These are phyloP conservation scores for Hymenotorrendiella dingleyae DNA, from an alignment of 2,329 filamentous ascomycete genomes.

Conservation along the genomic window DNA sequence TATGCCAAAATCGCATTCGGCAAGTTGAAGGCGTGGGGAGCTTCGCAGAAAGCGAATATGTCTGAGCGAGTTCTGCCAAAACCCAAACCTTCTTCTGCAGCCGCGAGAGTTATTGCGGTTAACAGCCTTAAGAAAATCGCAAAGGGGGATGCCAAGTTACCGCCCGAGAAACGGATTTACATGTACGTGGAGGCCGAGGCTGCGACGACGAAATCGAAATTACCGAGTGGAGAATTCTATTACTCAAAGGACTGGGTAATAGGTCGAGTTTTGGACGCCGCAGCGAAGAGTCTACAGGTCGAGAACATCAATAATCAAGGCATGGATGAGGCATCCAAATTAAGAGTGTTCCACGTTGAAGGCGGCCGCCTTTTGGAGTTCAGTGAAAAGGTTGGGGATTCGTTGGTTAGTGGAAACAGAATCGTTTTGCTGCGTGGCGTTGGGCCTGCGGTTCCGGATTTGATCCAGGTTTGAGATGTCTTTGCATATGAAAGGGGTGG, in stretches of 20 bases:
- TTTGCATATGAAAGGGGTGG: background rate
- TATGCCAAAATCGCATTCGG: constrained; percentile 70
- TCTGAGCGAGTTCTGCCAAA: constrained; percentile 49
- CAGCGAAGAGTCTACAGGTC: constrained; percentile 70
- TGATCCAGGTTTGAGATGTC: constrained; percentile 47
- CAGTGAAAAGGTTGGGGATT: constrained; percentile 72
- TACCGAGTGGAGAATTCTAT: constrained; percentile 75
- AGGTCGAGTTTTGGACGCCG: constrained; percentile 72
- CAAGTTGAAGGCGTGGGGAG: constrained; percentile 73
- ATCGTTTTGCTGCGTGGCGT: constrained; percentile 84
- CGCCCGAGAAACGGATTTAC: constrained; percentile 81
- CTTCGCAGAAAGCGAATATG: constrained; percentile 58
- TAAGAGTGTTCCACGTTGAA: constrained; percentile 91
- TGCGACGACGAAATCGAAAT: constrained; percentile 76
- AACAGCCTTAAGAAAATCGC: constrained; percentile 79
- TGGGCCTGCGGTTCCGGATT: constrained; percentile 64
- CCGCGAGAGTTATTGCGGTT: constrained; percentile 61
- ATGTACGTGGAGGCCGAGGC: constrained; percentile 85
- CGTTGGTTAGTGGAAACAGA: constrained; percentile 76
- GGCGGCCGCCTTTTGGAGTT: constrained; percentile 82
- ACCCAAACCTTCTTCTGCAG: constrained; percentile 55
- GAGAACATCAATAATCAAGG: constrained; percentile 79
- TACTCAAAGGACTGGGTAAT: constrained; percentile 86
- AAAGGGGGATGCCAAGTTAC: constrained; percentile 81
- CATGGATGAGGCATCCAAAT: constrained; percentile 67